phyloP scores from a whole-genome alignment of 257 asterid species.

The Pogostemon cablin region DNA sequence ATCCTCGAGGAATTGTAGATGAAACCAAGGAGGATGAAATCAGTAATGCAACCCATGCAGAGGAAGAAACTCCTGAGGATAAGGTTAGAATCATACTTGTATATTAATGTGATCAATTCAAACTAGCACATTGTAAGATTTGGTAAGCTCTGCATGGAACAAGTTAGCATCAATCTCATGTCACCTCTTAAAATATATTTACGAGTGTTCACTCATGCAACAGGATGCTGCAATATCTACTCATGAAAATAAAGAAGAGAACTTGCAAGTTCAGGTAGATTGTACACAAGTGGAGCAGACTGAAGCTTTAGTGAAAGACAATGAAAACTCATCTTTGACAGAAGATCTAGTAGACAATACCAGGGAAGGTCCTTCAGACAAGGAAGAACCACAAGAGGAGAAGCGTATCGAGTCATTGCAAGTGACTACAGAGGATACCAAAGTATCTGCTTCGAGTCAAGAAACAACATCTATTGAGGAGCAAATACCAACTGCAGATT shows the following conservation, averaged over 20 bases:
- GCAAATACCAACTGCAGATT: slow-evolving; percentile 24
- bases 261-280: slow-evolving; percentile 20
- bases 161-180: slow-evolving; percentile 4
- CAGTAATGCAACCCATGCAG: slow-evolving; percentile 4
- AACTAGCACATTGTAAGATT: not conserved
- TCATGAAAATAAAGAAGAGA: slow-evolving; percentile 17
- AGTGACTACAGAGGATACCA: slow-evolving; percentile 25
- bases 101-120: slow-evolving; percentile 3
- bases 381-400: slow-evolving; percentile 28
- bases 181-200: slow-evolving; percentile 9
- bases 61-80: slow-evolving; percentile 25
- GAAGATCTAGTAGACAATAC: slow-evolving; percentile 24
- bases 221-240: slow-evolving; percentile 20
- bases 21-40: slow-evolving; percentile 34
- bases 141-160: not conserved
- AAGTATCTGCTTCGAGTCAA: slow-evolving; percentile 26
- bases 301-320: slow-evolving; percentile 20
- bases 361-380: slow-evolving; percentile 11
- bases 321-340: slow-evolving; percentile 24
- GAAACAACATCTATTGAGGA: slow-evolving; percentile 25
- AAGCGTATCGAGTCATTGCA: slow-evolving; percentile 20
- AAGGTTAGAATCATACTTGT: slow-evolving; percentile 25
- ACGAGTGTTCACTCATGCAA: slow-evolving; percentile 6
- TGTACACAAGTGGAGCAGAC: slow-evolving; percentile 20
- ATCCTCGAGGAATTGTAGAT: slow-evolving; percentile 29